Base-by-base conservation (phyloP, 2,329 filamentous ascomycete species). In the Hypoxylon sp. region DNA sequence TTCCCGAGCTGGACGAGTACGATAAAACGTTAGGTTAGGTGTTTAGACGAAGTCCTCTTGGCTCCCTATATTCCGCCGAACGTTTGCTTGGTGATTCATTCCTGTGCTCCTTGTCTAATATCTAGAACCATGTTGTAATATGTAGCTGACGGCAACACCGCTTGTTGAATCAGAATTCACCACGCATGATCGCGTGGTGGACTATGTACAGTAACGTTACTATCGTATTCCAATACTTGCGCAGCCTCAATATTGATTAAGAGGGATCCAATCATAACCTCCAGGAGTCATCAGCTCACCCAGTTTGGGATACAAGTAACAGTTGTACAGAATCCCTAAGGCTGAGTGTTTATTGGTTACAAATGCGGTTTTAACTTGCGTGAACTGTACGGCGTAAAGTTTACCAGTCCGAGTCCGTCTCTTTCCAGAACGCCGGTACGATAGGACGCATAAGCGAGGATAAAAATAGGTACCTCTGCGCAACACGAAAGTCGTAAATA, bases 151-250 rank as follows among this genome's bases (percentile, higher is more conserved):
- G 21, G 48, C 32, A 24, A 37, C 31, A 32, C 32, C 32, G 32
- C 44, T 50, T 55, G 42, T 50, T 61, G 52, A 61, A 65, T 48
- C 44, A 58, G 29, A 59, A 39, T 65, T 60, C 56, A 51, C 31
- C 44, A 57, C 29, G 46, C 48, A 50, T 32, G 32, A 32, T 57
- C 35, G 46, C 48, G 56, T 39, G 42, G 47, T 61, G 29, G 17
- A 46, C 50, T 27, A 27, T 46, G 42, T 48, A 37, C 15, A 53
- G 67, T 67, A 69, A 69, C 67, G 67, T 69, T 69, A 64, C 67
- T 54, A 31, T 44, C 58, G 64, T 67, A 62, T 67, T 57, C 32
- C 50, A 35, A 51, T 35, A 51, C 42, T 44, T 50, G 62, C 51
- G 17, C 46, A 51, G 58, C 32, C 57, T 48, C 53, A 50, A 58